Percentiles rank a stretch among this genome's conserved stretches.
phyloP scores from a whole-genome alignment of 345 rosid species.

The Heritiera fomes region DNA sequence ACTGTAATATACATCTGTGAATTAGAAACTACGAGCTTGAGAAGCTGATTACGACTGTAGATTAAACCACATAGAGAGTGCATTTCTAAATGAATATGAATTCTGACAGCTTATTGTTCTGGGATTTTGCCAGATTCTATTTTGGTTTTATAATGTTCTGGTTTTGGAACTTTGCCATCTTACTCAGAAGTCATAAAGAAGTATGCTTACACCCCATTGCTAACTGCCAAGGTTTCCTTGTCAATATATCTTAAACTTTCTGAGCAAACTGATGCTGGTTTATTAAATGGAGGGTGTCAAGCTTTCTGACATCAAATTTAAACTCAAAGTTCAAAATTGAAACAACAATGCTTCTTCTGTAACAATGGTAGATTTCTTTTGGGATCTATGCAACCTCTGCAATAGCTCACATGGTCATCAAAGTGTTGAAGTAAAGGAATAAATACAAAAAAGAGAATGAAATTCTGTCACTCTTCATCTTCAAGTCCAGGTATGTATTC shows the following conservation, averaged over 20 bases:
- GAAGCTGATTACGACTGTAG: too few relatives aligned
- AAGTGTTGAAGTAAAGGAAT: background rate
- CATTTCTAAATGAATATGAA: background rate
- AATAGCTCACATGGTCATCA: too few relatives aligned
- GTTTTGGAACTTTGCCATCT: too few relatives aligned
- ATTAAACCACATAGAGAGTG: too few relatives aligned
- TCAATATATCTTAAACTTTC: too few relatives aligned
- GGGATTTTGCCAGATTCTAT: background rate
- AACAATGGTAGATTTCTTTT: background rate
- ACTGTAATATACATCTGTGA: too few relatives aligned
- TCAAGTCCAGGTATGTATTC: slow-evolving; percentile 93
- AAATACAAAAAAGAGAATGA: background rate
- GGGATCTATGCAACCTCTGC: background rate
- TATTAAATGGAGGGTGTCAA: too few relatives aligned
- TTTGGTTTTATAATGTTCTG: background rate
- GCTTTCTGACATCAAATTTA: background rate
- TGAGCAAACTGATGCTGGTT: too few relatives aligned
- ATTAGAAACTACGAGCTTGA: too few relatives aligned
- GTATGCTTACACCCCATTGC: too few relatives aligned
- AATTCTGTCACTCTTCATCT: slow-evolving; percentile 48
- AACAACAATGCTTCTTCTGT: background rate
- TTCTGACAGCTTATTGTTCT: background rate
- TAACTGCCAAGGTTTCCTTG: too few relatives aligned
- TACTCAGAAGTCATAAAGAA: too few relatives aligned
- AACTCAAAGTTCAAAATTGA: background rate